These are phyloP conservation scores for Oryza glaberrima DNA, from an alignment of 176 grass and related monocot genomes.

Conservation along the genomic window DNA sequence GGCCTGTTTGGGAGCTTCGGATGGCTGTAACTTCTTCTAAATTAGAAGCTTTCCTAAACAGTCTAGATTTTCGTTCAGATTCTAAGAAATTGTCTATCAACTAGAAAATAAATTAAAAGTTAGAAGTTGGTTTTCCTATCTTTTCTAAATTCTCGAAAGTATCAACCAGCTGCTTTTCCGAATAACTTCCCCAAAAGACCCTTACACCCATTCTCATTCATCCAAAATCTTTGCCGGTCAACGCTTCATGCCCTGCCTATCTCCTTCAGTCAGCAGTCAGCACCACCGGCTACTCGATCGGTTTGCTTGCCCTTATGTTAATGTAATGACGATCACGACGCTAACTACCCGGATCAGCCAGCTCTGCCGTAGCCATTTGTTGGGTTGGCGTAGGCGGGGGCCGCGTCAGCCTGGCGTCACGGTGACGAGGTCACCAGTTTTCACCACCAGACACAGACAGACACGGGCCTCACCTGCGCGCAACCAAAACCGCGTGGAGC, in stretches of 20 bases:
- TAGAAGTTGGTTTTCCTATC: no score
- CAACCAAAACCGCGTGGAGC: neutral
- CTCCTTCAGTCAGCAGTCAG: neutral
- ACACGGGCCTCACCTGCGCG: no score
- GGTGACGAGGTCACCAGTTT: neutral
- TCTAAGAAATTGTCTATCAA: no score
- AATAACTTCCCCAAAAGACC: no score
- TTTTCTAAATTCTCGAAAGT: no score
- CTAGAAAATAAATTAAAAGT: no score
- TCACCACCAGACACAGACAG: neutral
- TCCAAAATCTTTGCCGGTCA: neutral
- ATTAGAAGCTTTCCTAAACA: no score
- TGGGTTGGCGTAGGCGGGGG: neutral
- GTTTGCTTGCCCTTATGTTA: neutral
- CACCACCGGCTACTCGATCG: neutral
- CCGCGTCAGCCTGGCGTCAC: conserved; percentile 19
- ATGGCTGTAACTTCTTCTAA: no score
- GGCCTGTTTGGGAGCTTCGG: no score
- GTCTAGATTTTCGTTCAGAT: no score
- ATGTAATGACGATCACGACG: neutral
- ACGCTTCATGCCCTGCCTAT: neutral
- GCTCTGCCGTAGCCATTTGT: neutral
- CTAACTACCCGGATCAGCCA: neutral
- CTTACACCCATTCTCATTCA: neutral
- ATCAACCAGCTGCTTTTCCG: no score